These are phyloP conservation scores for Neonectria ditissima DNA, from an alignment of 2,329 filamentous ascomycete genomes.

Conservation along the genomic window DNA sequence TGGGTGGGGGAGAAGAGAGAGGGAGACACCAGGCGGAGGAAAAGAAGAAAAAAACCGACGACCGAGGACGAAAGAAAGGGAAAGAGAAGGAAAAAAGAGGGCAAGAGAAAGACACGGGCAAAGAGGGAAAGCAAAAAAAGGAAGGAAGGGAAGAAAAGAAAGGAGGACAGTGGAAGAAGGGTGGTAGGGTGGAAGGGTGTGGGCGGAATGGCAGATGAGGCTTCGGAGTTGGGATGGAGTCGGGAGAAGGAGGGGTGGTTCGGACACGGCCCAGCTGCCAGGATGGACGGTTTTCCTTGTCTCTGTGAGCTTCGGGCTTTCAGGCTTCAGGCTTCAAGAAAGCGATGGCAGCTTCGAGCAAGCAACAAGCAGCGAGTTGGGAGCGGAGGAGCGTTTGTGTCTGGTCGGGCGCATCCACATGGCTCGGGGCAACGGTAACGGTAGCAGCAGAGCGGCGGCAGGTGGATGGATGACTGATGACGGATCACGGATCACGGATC, in stretches of 20 bases:
- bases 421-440: slow-evolving; percentile 1
- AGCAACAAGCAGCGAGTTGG: background rate
- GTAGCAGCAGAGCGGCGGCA: slow-evolving; percentile 17
- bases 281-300: background rate
- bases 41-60: slow-evolving; percentile 8
- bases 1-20: slow-evolving; percentile 17
- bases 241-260: slow-evolving; percentile 19
- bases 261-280: slow-evolving; percentile 4
- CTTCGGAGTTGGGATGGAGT: slow-evolving; percentile 23
- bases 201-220: slow-evolving; percentile 19
- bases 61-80: slow-evolving; percentile 12
- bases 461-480: background rate
- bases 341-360: background rate
- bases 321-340: background rate
- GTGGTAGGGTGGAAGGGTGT: slow-evolving; percentile 22
- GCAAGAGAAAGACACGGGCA: slow-evolving; percentile 1
- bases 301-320: slow-evolving; percentile 2
- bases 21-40: slow-evolving; percentile 15
- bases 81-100: slow-evolving; percentile 2
- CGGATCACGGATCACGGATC: background rate
- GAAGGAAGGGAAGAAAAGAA: slow-evolving; percentile 27
- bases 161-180: slow-evolving; percentile 18
- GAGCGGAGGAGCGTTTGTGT: background rate
- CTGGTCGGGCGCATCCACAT: slow-evolving; percentile 24
- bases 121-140: slow-evolving; percentile 18